Conservation (phyloP, 768 basidiomycete genomes). For the Rhizopogon vinicolor region DNA sequence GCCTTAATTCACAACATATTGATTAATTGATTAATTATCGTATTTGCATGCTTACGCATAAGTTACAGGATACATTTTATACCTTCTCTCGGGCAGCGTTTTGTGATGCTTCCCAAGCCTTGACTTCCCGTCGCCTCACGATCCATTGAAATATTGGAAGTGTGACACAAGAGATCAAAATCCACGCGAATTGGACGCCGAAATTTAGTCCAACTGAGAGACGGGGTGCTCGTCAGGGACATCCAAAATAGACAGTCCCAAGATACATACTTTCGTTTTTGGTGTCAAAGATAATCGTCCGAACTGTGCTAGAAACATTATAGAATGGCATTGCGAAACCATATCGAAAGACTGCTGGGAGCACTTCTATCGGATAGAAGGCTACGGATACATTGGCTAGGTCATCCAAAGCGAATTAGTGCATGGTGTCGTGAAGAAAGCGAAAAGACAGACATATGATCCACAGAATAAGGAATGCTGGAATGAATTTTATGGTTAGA, state of each 20-base stretch:
- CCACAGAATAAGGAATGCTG: conserved; percentile 61
- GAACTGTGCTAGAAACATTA: conserved; percentile 56
- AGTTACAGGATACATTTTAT: neutral
- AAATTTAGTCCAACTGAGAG: conserved; percentile 56
- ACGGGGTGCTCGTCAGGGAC: neutral
- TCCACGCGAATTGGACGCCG: conserved; percentile 55
- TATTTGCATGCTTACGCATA: too few relatives aligned
- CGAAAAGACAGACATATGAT: conserved; percentile 48
- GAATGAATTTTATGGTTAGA: conserved; percentile 45
- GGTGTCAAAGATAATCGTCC: conserved; percentile 62
- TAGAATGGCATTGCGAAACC: conserved; percentile 73
- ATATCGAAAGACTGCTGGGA: conserved; percentile 57
- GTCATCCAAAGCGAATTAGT: neutral
- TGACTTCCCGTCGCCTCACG: conserved; percentile 23
- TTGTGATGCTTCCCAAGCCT: conserved; percentile 8
- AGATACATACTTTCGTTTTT: conserved; percentile 48
- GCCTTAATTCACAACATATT: too few relatives aligned
- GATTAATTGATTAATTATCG: too few relatives aligned
- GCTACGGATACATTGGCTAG: conserved; percentile 56
- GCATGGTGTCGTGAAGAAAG: neutral
- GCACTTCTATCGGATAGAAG: conserved; percentile 51
- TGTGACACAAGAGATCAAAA: conserved; percentile 47
- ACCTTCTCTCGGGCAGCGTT: neutral
- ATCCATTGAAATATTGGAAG: conserved; percentile 47
- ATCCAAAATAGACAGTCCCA: neutral